Base-by-base conservation (phyloP, 768 basidiomycete species). In the Mycena metata region DNA sequence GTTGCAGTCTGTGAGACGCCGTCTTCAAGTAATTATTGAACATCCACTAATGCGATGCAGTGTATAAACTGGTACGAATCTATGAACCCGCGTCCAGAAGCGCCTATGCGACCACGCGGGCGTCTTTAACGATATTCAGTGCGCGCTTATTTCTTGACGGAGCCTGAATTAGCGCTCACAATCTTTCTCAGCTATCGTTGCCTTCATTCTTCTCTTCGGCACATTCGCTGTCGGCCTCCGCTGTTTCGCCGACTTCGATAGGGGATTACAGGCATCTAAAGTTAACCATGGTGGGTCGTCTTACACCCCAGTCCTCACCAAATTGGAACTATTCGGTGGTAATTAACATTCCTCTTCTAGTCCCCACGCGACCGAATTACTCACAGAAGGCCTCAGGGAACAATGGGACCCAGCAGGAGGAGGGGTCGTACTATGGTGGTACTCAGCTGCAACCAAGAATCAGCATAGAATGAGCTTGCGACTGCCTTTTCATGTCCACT, bases 11-110 rank as follows among this genome's bases (percentile, higher is more conserved):
- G 84, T 85, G 72, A 79, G 84, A 57, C 55, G 36, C 47, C 73
- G 51, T 50, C 24, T 12, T 50, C 21, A 13, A 50, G 3, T 26
- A 3, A n/a, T 17, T 5, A 51, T 16, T 47, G 36, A 2, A 23
- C 9, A 24, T 54, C 19, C 26, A 59, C 59, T 43, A 42, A 62
- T 60, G 23, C 64, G 47, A 67, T 57, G 16, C 64, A 94, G 91
- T 95, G 56, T 96, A 91, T 78, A 96, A 96, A 75, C 85, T 96
- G n/a, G 88, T 90, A 67, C 89, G 94, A 23, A 93, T 95, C 81
- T 96, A 92, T 75, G 80, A 88, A 26, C 92, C 93, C 5, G 68
- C 74, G 5, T 89, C 91, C 9, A 70, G 78, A 51, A 71, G 45
- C 0, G 82, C 85, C 69, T 96, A 96, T 73, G 73, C 78, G 24